Percentiles rank a stretch among this genome's conserved stretches.
Conservation (phyloP, 176 grass and related monocot genomes). For the Oryza australiensis region DNA sequence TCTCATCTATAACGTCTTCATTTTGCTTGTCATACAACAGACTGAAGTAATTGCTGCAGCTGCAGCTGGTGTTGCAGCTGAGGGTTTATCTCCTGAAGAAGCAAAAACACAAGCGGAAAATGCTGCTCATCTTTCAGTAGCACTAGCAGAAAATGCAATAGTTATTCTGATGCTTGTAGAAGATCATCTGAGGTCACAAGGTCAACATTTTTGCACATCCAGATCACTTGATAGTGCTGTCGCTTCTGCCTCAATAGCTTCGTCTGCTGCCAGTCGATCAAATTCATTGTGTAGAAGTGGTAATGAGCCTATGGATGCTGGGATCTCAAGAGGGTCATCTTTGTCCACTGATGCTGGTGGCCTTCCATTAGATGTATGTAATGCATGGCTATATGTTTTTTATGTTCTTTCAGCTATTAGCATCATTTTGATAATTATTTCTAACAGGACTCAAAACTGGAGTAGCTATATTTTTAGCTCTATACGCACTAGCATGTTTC, state of each 20-base stretch:
- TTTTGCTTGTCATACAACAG: constrained; percentile 50
- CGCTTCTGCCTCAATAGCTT: constrained; percentile 52
- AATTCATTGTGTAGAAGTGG: constrained; percentile 68
- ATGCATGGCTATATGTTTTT: not conserved
- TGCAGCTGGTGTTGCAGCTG: constrained; percentile 97
- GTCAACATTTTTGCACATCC: constrained; percentile 67
- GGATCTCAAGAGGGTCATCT: constrained; percentile 52
- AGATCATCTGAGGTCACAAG: constrained; percentile 95
- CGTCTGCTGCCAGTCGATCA: constrained; percentile 57
- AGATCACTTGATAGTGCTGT: constrained; percentile 42
- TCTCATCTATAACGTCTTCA: constrained; percentile 26
- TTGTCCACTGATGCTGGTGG: constrained; percentile 83
- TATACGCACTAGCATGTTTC: constrained; percentile 12
- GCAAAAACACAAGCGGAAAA: constrained; percentile 94
- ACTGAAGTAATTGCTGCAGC: constrained; percentile 98
- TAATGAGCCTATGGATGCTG: constrained; percentile 54
- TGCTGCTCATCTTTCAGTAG: constrained; percentile 95
- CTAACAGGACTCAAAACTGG: constrained; percentile 1
- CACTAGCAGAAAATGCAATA: constrained; percentile 92
- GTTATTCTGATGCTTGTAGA: constrained; percentile 98
- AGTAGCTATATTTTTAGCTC: constrained; percentile 10
- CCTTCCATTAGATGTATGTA: constrained; percentile 91
- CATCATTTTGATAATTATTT: constrained; percentile 16
- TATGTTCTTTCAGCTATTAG: constrained; percentile 27
- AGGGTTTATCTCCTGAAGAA: constrained; percentile 88